Base-by-base conservation (phyloP, 495 filamentous ascomycete genomes). In the Aspergillus asperescens region DNA sequence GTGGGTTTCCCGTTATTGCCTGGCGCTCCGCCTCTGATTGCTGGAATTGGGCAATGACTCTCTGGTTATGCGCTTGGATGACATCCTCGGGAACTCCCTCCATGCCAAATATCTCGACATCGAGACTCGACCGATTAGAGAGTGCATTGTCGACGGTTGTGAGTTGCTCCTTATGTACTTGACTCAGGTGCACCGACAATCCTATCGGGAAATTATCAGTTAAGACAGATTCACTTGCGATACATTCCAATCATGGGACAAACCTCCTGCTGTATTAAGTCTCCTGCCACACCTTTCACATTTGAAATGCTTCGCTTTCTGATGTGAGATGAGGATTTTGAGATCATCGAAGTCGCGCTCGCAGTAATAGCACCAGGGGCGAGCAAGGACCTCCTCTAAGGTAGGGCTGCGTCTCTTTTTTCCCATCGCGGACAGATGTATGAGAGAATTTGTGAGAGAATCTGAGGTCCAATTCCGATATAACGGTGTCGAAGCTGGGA, bases 321-420 rank as follows among this genome's bases (percentile, higher is more conserved):
- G 94, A 71, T 98, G 93, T 45, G 86, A 86, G 55, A 96, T 94
- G 42, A 98, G 82, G 52, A 97, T 89, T 72, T 94, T 95, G 10
- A 96, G 69, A 69, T 97, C 93, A 64, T 96, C 91, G 59, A 98
- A 98, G 71, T 96, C 93, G 69, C 92, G 84, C 73, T 97, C 93
- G 73, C 93, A 98, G 72, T 98, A 98, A 70, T 96, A 98, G 75
- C 93, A 98, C 90, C 90, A 97, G 32, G 93, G 87, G 39, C 92
- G 85, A 50, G 77, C 77, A 24, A 97, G 77, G 43, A 95, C 75
- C 72, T 96, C 90, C 63, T 97, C 87, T 59, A 95, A 68, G 55
- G 88, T 83, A 39, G 91, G 90, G 62, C 87, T 85, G 54, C 81
- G 80, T 66, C 87, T 83, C 22, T 54, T 54, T 42, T 54, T 47